A percentile compares a stretch with the other conserved stretches of the same genome.
phyloP scores from a whole-genome alignment of 768 basidiomycete genomes.

The Kwoniella pini region DNA sequence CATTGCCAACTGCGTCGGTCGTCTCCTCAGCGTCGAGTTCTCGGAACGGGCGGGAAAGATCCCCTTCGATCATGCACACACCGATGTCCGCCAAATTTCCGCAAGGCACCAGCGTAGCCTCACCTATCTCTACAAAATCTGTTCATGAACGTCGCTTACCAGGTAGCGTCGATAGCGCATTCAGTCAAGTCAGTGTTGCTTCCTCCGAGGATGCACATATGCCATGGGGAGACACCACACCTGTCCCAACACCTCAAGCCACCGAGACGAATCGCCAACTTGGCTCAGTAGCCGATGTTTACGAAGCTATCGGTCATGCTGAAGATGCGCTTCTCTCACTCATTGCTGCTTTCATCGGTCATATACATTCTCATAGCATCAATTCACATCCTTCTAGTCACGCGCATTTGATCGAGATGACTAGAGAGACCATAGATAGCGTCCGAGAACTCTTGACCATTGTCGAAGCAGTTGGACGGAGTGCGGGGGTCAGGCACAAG shows the following conservation, averaged over 20 bases:
- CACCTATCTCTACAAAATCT: slow-evolving; percentile 17
- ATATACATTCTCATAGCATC: slow-evolving; percentile 89
- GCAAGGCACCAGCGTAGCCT: slow-evolving; percentile 26
- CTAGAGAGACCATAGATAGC: slow-evolving; percentile 90
- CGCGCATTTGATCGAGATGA: slow-evolving; percentile 89
- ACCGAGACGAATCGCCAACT: slow-evolving; percentile 11
- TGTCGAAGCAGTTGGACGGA: slow-evolving; percentile 76
- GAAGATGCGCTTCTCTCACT: slow-evolving; percentile 90
- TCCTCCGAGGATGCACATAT: slow-evolving; percentile 21
- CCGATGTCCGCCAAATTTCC: slow-evolving; percentile 33
- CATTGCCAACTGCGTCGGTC: slow-evolving; percentile 28
- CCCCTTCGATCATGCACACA: slow-evolving; percentile 23
- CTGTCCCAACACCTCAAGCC: slow-evolving; percentile 23
- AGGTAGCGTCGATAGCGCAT: slow-evolving; percentile 31
- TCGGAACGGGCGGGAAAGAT: slow-evolving; percentile 18
- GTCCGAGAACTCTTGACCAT: slow-evolving; percentile 88
- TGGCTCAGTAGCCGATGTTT: slow-evolving; percentile 20
- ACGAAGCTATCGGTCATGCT: slow-evolving; percentile 63
- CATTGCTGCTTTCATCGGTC: slow-evolving; percentile 95
- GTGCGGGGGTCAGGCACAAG: slow-evolving; percentile 64
- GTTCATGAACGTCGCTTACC: slow-evolving; percentile 15
- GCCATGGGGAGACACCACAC: slow-evolving; percentile 25
- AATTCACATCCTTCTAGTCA: slow-evolving; percentile 89
- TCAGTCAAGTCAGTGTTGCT: slow-evolving; percentile 13
- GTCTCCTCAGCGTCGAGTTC: slow-evolving; percentile 8